Conservation (phyloP, 2,329 filamentous ascomycete species). For the Periconia digitata region DNA sequence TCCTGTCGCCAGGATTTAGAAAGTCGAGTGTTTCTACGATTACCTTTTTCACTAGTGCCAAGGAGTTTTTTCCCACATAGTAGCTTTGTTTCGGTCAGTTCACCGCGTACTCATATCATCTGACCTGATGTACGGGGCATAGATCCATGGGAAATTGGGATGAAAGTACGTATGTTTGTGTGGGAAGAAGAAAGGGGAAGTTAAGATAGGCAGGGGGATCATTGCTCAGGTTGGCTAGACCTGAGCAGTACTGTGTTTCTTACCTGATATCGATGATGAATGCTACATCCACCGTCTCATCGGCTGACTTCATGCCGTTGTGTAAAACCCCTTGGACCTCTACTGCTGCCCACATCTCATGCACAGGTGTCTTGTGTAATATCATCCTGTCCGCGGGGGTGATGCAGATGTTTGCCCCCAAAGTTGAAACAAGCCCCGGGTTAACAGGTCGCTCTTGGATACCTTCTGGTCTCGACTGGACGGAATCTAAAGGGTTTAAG, state of each 20-base stretch:
- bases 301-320: constrained; percentile 17
- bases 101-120: too few species aligned
- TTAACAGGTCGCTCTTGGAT: not conserved
- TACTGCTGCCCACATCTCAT: constrained; percentile 33
- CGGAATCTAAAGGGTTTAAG: not conserved
- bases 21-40: constrained; percentile 21
- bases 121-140: too few species aligned
- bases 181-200: too few species aligned
- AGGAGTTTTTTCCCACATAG: constrained; percentile 29
- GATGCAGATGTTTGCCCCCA: constrained; percentile 24
- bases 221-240: too few species aligned
- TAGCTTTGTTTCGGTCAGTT: constrained; percentile 24
- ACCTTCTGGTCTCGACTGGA: not conserved
- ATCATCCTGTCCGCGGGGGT: constrained; percentile 21
- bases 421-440: constrained; percentile 8
- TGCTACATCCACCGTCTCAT: constrained; percentile 33
- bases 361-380: constrained; percentile 15
- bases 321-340: constrained; percentile 33
- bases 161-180: too few species aligned
- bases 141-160: too few species aligned
- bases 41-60: constrained; percentile 20
- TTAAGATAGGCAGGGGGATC: too few species aligned
- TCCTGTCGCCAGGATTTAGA: constrained; percentile 22
- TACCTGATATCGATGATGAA: constrained; percentile 44
- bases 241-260: too few species aligned